phyloP scores from a whole-genome alignment of 2,329 filamentous ascomycete genomes.

The Cladophialophora immunda region DNA sequence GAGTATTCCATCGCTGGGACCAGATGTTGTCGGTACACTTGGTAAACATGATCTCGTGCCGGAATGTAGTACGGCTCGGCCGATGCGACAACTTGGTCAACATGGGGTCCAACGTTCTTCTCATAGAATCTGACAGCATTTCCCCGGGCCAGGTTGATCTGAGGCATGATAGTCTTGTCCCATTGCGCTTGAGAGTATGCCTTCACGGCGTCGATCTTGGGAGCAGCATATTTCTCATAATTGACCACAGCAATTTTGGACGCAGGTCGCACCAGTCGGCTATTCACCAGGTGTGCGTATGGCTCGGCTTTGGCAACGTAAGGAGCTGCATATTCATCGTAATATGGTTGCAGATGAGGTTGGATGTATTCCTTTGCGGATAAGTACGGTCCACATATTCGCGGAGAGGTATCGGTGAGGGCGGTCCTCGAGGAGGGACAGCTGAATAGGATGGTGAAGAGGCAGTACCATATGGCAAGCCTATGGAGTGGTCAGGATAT shows the following conservation, averaged over 20 bases:
- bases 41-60: slow-evolving; percentile 68
- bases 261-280: slow-evolving; percentile 72
- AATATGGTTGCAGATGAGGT: slow-evolving; percentile 85
- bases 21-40: slow-evolving; percentile 76
- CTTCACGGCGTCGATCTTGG: slow-evolving; percentile 73
- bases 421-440: slow-evolving; percentile 77
- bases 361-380: slow-evolving; percentile 71
- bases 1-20: slow-evolving; percentile 78
- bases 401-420: slow-evolving; percentile 74
- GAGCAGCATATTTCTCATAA: slow-evolving; percentile 76
- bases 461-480: slow-evolving; percentile 83
- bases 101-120: slow-evolving; percentile 74
- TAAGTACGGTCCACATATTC: slow-evolving; percentile 82
- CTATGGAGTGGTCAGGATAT: slow-evolving; percentile 54
- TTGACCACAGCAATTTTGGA: slow-evolving; percentile 68
- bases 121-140: slow-evolving; percentile 74
- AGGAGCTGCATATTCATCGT: slow-evolving; percentile 81
- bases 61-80: slow-evolving; percentile 77
- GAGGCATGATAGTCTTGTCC: slow-evolving; percentile 79
- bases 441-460: slow-evolving; percentile 80
- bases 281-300: slow-evolving; percentile 69
- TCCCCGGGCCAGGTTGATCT: slow-evolving; percentile 70
- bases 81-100: slow-evolving; percentile 67
- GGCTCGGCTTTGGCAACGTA: slow-evolving; percentile 80
- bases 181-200: slow-evolving; percentile 76